Conservation (phyloP, 345 rosid species). For the Adansonia digitata region DNA sequence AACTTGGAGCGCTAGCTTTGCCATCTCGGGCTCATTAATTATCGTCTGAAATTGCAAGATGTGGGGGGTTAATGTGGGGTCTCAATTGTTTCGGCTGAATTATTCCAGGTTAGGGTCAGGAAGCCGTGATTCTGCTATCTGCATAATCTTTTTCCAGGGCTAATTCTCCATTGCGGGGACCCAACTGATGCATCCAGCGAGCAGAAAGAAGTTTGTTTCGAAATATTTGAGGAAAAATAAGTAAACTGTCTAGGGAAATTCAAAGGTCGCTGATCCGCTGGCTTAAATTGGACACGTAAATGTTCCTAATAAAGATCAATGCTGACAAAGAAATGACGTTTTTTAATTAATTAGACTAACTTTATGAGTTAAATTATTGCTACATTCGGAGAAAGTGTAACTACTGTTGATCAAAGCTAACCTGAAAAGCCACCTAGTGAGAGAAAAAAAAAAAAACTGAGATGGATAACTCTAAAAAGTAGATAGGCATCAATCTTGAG, state of each 20-base stretch:
- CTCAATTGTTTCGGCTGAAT: neutral
- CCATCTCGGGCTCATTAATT: too few relatives aligned
- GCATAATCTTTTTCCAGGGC: neutral
- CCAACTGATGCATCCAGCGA: neutral
- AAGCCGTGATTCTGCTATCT: conserved; percentile 4
- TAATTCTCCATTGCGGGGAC: neutral
- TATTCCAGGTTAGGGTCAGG: neutral
- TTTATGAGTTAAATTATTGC: too few relatives aligned
- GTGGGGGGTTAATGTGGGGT: too few relatives aligned
- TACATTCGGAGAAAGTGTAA: too few relatives aligned
- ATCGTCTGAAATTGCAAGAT: neutral
- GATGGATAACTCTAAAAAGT: neutral
- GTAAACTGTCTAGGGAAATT: neutral
- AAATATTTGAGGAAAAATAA: neutral
- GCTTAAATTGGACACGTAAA: neutral
- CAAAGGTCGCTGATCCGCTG: neutral
- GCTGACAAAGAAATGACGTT: too few relatives aligned
- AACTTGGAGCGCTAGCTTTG: conserved; percentile 14
- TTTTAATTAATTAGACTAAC: too few relatives aligned
- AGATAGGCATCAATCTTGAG: neutral
- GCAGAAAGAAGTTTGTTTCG: neutral
- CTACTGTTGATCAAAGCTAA: neutral
- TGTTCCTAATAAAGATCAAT: too few relatives aligned
- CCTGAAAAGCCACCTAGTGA: too few relatives aligned
- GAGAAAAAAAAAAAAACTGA: neutral